Percentiles rank a stretch among this genome's conserved stretches.
Evolutionary conservation across 2,329 filamentous ascomycete genomes (phyloP).

Genomic region (Neonectria hederae): DNA sequence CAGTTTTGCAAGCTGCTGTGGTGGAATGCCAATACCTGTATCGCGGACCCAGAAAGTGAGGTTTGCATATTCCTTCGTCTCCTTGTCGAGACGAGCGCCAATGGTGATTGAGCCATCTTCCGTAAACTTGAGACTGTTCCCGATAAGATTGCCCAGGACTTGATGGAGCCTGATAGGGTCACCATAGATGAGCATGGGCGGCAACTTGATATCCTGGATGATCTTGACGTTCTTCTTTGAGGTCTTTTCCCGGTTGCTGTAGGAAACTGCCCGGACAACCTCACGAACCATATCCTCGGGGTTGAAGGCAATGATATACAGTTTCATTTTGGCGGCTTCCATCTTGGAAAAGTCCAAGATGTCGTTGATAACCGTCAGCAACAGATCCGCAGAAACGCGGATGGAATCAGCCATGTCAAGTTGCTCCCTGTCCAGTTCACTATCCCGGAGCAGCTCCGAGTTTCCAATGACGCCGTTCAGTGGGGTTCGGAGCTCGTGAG

Average conservation of each 20-base stretch:
- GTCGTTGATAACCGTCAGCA: conserved; percentile 94
- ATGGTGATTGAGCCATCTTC: conserved; percentile 88
- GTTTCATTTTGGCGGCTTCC: conserved; percentile 86
- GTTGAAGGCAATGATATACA: conserved; percentile 76
- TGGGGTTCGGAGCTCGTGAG: conserved; percentile 82
- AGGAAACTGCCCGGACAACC: conserved; percentile 72
- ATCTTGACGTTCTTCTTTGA: conserved; percentile 71
- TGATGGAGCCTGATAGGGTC: conserved; percentile 74
- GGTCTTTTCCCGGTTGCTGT: conserved; percentile 71
- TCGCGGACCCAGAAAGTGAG: conserved; percentile 88
- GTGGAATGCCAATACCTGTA: conserved; percentile 90
- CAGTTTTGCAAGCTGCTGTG: conserved; percentile 82
- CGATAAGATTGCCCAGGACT: conserved; percentile 83
- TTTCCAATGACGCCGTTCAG: conserved; percentile 91
- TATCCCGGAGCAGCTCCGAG: conserved; percentile 83
- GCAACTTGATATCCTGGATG: conserved; percentile 74
- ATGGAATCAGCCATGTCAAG: conserved; percentile 89
- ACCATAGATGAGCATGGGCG: conserved; percentile 77
- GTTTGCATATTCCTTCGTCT: conserved; percentile 75
- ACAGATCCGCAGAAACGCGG: conserved; percentile 82
- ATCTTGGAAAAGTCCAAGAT: conserved; percentile 96
- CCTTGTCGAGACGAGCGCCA: conserved; percentile 75
- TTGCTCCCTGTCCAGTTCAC: conserved; percentile 77
- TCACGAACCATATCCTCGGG: conserved; percentile 73
- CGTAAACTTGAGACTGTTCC: conserved; percentile 95